These are phyloP conservation scores for Cephaloascus fragrans DNA, from an alignment of 805 yeast genomes.

Conservation along the genomic window DNA sequence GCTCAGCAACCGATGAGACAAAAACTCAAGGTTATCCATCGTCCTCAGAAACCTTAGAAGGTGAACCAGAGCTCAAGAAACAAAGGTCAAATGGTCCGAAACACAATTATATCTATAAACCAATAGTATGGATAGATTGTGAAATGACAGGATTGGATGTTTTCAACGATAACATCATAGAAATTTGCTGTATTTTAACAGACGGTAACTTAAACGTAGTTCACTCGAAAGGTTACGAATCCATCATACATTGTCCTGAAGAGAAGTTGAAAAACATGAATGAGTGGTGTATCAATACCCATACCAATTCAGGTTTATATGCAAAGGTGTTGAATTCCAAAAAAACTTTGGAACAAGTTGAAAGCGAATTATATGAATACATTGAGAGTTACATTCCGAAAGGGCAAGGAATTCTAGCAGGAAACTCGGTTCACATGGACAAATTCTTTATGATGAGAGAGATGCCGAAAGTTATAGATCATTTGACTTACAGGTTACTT, in stretches of 20 bases:
- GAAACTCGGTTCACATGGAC: conserved; percentile 91
- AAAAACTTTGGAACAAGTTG: conserved; percentile 51
- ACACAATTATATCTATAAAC: conserved; percentile 8
- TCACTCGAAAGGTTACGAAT: conserved; percentile 68
- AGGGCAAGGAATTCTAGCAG: conserved; percentile 68
- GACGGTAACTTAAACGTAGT: conserved; percentile 69
- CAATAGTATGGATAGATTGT: conserved; percentile 91
- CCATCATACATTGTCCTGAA: conserved; percentile 64
- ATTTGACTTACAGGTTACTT: conserved; percentile 63
- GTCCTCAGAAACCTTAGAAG: too few relatives aligned
- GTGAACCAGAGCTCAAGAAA: too few relatives aligned
- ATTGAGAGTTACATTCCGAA: conserved; percentile 44
- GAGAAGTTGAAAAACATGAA: conserved; percentile 61
- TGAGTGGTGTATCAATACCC: conserved; percentile 83
- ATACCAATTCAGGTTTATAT: conserved; percentile 68
- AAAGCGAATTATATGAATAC: conserved; percentile 54
- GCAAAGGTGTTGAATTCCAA: conserved; percentile 52
- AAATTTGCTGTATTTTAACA: conserved; percentile 84
- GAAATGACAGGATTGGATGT: conserved; percentile 96
- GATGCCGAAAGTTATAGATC: conserved; percentile 64
- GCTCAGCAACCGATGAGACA: too few relatives aligned
- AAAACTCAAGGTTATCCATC: too few relatives aligned
- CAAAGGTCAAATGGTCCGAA: background rate
- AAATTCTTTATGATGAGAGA: conserved; percentile 74
- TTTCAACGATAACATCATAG: conserved; percentile 76